A percentile compares a stretch with the other conserved stretches of the same genome.
Conservation (phyloP, 495 filamentous ascomycete genomes). For the Penicillium dipodomyicola region DNA sequence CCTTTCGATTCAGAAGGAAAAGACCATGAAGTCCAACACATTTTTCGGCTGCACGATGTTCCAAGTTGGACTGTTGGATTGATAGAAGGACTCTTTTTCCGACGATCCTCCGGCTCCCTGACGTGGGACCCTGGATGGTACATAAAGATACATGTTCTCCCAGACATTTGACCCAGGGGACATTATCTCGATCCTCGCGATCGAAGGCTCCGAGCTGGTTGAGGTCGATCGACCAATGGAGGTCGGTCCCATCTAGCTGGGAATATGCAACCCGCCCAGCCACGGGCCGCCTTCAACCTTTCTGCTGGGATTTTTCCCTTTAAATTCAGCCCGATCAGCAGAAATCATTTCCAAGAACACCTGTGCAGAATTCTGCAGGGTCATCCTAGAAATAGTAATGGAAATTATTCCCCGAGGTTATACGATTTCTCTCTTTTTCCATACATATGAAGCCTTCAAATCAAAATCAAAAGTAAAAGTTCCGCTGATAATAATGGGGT, state of each 20-base stretch:
- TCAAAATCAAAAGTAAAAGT: not conserved
- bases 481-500: not conserved
- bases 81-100: not conserved
- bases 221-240: slow-evolving; percentile 21
- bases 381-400: not conserved
- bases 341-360: not conserved
- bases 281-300: slow-evolving; percentile 20
- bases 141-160: too few relatives aligned
- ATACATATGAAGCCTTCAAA: too few relatives aligned
- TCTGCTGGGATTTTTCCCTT: slow-evolving; percentile 14
- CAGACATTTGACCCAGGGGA: not conserved
- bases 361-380: slow-evolving; percentile 1
- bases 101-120: not conserved
- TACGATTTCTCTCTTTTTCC: not conserved
- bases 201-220: not conserved
- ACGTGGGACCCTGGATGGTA: not conserved
- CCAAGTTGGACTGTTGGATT: not conserved
- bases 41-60: not conserved
- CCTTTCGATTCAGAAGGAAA: not conserved
- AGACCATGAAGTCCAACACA: too few relatives aligned
- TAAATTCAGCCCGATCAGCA: not conserved
- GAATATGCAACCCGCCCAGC: slow-evolving; percentile 25
- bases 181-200: slow-evolving; percentile 2
- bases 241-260: slow-evolving; percentile 18
- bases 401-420: not conserved